A percentile compares a stretch with the other conserved stretches of the same genome.
Evolutionary conservation across 345 rosid genomes (phyloP).

Genomic region (Melastoma malabathricum): DNA sequence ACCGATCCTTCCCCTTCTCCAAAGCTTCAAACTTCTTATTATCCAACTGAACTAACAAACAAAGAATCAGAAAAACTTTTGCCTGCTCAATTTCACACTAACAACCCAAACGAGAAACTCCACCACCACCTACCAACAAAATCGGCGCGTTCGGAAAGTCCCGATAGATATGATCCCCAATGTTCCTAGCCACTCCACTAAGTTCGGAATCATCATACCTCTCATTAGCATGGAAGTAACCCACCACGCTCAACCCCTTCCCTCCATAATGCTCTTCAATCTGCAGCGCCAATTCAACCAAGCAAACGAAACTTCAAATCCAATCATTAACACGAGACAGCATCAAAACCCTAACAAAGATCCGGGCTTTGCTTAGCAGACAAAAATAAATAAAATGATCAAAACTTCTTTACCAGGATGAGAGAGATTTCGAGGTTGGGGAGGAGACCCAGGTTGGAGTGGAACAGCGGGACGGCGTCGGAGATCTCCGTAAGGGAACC

Average conservation of each 20-base stretch:
- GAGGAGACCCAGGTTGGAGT: slow-evolving; percentile 70
- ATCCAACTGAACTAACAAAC: slow-evolving; percentile 47
- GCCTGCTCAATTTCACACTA: slow-evolving; percentile 1
- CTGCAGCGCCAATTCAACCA: slow-evolving; percentile 23
- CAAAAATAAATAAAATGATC: neutral
- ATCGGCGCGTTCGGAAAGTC: slow-evolving; percentile 65
- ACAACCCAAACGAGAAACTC: neutral
- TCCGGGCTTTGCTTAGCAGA: neutral
- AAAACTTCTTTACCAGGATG: slow-evolving; percentile 39
- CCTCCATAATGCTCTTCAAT: slow-evolving; percentile 65
- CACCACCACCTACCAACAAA: slow-evolving; percentile 46
- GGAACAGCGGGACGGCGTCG: slow-evolving; percentile 89
- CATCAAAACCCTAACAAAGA: slow-evolving; percentile 1
- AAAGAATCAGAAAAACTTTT: neutral
- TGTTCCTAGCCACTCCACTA: slow-evolving; percentile 61
- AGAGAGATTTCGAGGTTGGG: slow-evolving; percentile 95
- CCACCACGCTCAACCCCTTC: slow-evolving; percentile 67
- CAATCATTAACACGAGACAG: neutral
- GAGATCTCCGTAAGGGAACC: slow-evolving; percentile 44
- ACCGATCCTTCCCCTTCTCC: slow-evolving; percentile 43
- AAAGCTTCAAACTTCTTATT: slow-evolving; percentile 70
- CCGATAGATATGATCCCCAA: slow-evolving; percentile 80
- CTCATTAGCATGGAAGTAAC: slow-evolving; percentile 93
- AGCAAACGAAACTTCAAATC: slow-evolving; percentile 2
- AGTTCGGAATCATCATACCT: slow-evolving; percentile 69